phyloP scores from a whole-genome alignment of 352 stramenopile species.

The Phytophthora hybrid region DNA sequence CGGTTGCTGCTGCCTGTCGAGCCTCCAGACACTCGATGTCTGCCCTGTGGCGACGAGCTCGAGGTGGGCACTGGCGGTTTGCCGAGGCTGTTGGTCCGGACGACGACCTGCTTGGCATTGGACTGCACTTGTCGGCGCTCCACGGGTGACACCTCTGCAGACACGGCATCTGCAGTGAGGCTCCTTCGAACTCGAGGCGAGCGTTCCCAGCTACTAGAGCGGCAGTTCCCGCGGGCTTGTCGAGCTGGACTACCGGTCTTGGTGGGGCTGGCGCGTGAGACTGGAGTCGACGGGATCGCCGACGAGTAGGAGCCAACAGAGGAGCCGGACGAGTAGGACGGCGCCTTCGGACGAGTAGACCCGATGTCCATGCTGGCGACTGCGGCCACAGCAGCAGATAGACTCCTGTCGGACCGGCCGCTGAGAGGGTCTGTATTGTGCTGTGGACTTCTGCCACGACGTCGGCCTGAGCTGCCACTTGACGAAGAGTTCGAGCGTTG shows the following conservation, averaged over 20 bases:
- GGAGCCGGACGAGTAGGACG: conserved; percentile 31
- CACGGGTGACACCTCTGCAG: conserved; percentile 15
- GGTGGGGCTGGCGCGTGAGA: conserved; percentile 7
- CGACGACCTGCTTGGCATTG: conserved; percentile 12
- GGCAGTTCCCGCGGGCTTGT: conserved; percentile 31
- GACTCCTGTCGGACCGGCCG: conserved; percentile 19
- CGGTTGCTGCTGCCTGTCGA: conserved; percentile 15
- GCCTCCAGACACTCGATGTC: conserved; percentile 5
- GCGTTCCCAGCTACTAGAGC: conserved; percentile 19
- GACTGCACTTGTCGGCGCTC: conserved; percentile 9
- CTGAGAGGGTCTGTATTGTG: conserved; percentile 22
- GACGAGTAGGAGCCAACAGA: conserved; percentile 32
- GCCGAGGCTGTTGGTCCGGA: conserved; percentile 19
- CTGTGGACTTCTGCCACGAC: conserved; percentile 19
- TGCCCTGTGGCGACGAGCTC: conserved; percentile 15
- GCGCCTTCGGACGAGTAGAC: conserved; percentile 17
- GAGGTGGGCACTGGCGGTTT: conserved; percentile 26
- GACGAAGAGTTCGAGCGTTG: conserved; percentile 23
- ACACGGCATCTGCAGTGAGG: conserved; percentile 4
- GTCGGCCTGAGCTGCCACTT: conserved; percentile 14
- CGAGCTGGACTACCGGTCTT: conserved; percentile 1
- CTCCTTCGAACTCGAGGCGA: conserved; percentile 10
- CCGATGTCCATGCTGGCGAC: conserved; percentile 15
- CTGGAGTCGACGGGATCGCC: conserved; percentile 13
- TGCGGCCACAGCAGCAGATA: conserved; percentile 27